Conservation (phyloP, 768 basidiomycete species). For the Pulveroboletus sp. region DNA sequence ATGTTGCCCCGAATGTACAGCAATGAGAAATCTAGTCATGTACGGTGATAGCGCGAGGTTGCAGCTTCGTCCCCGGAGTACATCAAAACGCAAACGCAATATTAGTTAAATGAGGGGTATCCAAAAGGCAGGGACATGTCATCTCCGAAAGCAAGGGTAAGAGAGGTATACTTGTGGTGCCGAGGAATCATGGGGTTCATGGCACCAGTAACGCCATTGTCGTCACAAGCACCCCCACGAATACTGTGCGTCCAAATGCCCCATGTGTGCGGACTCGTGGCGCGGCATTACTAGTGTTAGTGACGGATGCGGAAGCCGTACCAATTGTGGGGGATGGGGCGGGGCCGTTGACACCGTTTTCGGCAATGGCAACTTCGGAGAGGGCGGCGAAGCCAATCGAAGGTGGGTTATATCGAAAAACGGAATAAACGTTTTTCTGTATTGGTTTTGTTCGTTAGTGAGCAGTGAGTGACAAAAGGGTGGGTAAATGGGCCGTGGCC, state of each 20-base stretch:
- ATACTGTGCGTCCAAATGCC: background rate
- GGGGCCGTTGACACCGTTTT: slow-evolving; percentile 28
- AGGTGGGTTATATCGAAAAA: slow-evolving; percentile 46
- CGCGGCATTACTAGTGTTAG: slow-evolving; percentile 14
- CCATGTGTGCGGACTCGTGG: background rate
- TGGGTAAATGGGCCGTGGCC: background rate
- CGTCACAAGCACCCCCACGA: background rate
- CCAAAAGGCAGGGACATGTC: background rate
- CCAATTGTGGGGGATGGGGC: slow-evolving; percentile 59
- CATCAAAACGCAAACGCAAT: background rate
- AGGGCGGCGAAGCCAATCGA: slow-evolving; percentile 49
- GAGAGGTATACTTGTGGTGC: too few species aligned
- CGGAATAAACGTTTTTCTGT: slow-evolving; percentile 54
- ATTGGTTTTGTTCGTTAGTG: background rate
- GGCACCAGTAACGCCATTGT: background rate
- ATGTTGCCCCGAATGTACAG: background rate
- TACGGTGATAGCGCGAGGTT: background rate
- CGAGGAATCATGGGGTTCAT: background rate
- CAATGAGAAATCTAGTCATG: background rate
- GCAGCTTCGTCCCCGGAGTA: background rate
- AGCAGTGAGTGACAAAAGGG: background rate
- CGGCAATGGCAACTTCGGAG: slow-evolving; percentile 26
- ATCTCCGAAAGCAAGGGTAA: background rate
- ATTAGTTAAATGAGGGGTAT: background rate
- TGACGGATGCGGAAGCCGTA: slow-evolving; percentile 43